Evolutionary conservation across 2,329 filamentous ascomycete genomes (phyloP), one percentile per base, ranked within the genome.

Genomic region (Delphinella strobiligena): DNA sequence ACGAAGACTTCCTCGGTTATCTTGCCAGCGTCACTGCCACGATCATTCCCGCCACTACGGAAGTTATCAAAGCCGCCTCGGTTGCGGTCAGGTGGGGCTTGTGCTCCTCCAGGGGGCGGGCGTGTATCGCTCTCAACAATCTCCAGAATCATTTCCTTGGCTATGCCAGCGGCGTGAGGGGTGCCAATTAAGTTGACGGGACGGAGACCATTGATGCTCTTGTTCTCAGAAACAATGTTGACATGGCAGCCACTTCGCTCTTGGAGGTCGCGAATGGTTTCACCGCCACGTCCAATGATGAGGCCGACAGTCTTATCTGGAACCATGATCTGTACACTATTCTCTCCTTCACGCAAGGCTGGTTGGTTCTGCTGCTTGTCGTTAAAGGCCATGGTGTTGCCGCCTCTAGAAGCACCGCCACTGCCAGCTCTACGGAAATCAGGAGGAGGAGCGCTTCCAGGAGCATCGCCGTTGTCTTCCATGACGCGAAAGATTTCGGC

Each of bases 191-290:
- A 71, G 57, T 94, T 94, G 47, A 94, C 86, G 19, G 88, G 87
- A 37, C 87, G 78, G 45, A 93, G 69, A 33, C 87, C 87, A 55
- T 93, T 93, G 49, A 93, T 75, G 55, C 85, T 93, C 70, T 93
- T 93, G 49, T 85, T 85, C 63, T 94, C 87, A 52, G 83, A 83
- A 31, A 93, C 84, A 54, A 94, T 94, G 60, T 94, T 94, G 59
- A 94, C 86, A 60, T 94, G 88, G 59, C 87, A 94, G n/a, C 83
- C 84, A 52, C 83, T 91, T 46, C 84, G 74, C 59, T 94, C 87
- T 62, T 94, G 88, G 17, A 94, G 69, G 56, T 94, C 87, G 54
- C 86, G 80, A 53, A 94, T 94, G 1, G 87, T 94, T 63, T 94
- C 87, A 43, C 87, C 87, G 31, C 85, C 85, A 49, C 87, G 82